These are phyloP conservation scores for Coemansia sp. DNA, from an alignment of 192 early-diverging fungal genomes.

Conservation along the genomic window DNA sequence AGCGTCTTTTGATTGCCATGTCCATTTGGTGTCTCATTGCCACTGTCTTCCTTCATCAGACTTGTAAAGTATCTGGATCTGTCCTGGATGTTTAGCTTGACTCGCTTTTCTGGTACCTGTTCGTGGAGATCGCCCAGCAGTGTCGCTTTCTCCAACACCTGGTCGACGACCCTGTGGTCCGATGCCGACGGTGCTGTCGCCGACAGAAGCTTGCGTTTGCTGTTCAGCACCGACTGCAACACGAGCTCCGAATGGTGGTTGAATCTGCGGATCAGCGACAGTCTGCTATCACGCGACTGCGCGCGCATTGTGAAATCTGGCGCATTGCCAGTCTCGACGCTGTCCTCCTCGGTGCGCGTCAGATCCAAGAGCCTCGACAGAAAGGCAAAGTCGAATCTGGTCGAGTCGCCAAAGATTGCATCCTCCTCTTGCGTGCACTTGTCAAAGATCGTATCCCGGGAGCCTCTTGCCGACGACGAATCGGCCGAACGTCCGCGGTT, in stretches of 20 bases:
- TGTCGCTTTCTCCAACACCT: conserved; percentile 60
- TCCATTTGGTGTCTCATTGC: neutral
- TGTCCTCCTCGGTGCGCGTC: conserved; percentile 76
- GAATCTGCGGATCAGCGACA: conserved; percentile 78
- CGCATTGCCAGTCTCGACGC: conserved; percentile 71
- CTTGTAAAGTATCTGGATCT: conserved; percentile 74
- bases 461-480: conserved; percentile 43
- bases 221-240: conserved; percentile 54
- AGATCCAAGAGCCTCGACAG: conserved; percentile 76
- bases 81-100: conserved; percentile 73
- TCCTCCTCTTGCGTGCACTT: conserved; percentile 77
- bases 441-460: conserved; percentile 73
- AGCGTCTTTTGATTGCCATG: neutral
- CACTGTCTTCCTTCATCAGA: conserved; percentile 38
- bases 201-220: conserved; percentile 24
- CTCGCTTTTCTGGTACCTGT: conserved; percentile 48
- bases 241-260: conserved; percentile 88
- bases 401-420: conserved; percentile 48
- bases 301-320: conserved; percentile 84
- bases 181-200: neutral
- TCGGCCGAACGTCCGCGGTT: conserved; percentile 68
- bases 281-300: conserved; percentile 60
- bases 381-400: conserved; percentile 57
- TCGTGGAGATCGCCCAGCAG: conserved; percentile 68
- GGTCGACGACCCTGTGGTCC: conserved; percentile 22